A percentile compares a stretch with the other conserved stretches of the same genome.
Conservation (phyloP, 768 basidiomycete genomes). For the Hericium erinaceus region DNA sequence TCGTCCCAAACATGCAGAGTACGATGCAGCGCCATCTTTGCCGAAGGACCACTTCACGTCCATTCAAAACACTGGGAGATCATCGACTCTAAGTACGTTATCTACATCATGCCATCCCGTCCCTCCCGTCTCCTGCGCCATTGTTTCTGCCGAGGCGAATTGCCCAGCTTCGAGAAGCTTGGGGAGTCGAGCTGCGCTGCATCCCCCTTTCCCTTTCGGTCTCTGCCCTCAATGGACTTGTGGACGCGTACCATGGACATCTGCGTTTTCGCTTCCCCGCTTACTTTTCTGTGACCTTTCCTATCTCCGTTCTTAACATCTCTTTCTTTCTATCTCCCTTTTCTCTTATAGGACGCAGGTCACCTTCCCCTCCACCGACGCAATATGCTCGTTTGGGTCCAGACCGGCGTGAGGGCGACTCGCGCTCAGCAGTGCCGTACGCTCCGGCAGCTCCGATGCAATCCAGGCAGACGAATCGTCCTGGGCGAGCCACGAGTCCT, state of each 20-base stretch:
- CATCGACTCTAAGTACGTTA: constrained; percentile 17
- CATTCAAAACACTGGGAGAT: constrained; percentile 11
- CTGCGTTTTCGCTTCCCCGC: constrained; percentile 13
- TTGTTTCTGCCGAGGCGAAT: constrained; percentile 13
- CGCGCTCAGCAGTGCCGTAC: neutral
- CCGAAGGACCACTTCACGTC: constrained; percentile 7
- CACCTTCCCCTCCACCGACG: constrained; percentile 11
- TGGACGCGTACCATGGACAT: constrained; percentile 14
- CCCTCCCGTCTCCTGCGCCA: constrained; percentile 1
- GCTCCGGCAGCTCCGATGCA: neutral
- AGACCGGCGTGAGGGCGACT: constrained; percentile 7
- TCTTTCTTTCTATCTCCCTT: neutral
- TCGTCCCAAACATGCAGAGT: constrained; percentile 4
- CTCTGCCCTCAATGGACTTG: constrained; percentile 10
- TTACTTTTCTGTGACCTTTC: constrained; percentile 12
- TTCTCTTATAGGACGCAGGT: constrained; percentile 17
- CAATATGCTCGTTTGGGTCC: constrained; percentile 6
- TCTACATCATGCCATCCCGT: constrained; percentile 15
- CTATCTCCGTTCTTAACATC: constrained; percentile 1
- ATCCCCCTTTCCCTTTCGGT: constrained; percentile 2
- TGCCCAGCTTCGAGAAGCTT: constrained; percentile 11
- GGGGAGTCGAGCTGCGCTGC: constrained; percentile 13
- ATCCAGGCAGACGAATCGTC: constrained; percentile 1
- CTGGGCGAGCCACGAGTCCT: constrained; percentile 8
- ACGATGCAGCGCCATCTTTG: constrained; percentile 2